Evolutionary conservation across 768 basidiomycete species (phyloP), one percentile per base, ranked within the genome.

Genomic region (Collybia sp.): DNA sequence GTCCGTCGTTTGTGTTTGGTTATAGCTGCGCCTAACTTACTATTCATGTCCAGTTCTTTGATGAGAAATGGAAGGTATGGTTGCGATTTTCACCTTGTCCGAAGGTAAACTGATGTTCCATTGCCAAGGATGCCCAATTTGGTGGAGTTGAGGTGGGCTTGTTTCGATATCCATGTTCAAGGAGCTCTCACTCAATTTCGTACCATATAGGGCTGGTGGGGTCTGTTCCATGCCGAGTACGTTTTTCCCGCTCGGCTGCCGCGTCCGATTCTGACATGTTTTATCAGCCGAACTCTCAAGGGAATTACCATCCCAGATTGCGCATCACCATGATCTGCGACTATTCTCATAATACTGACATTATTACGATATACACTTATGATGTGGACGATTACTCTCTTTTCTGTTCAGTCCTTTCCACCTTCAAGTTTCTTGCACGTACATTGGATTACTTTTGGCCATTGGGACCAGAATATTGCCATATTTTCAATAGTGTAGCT

Each of bases 51-150:
- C 61, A 88, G 77, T 82, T 72, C 61, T 80, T 82, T 52, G 91
- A 94, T 55, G 88, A 93, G 63, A 62, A 73, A 43, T 93, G 89
- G 91, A 91, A 92, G 72, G 76, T 71, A 56, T 54, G 70, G 43
- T 13, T 20, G 51, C 49, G 16, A 30, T 16, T 18, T 40, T 46
- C 18, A 32, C 6, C 16, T n/a, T 30, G 42, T 31, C 30, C 35
- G n/a, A 31, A 12, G 19, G 13, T n/a, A 2, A 30, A n/a, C 20
- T 49, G 37, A 39, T 40, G 9, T 30, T n/a, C 46, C 12, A 17
- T n/a, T 25, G 18, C 40, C 13, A 44, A 84, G 77, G 76, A 77
- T 55, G 52, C 50, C 2, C 57, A 71, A 52, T 94, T 75, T 55
- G 91, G 91, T 53, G 92, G 91, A 50, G 91, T 94, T 37, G 92